Base-by-base conservation (phyloP, 176 grass and related monocot species). In the Saccharum spontaneum region DNA sequence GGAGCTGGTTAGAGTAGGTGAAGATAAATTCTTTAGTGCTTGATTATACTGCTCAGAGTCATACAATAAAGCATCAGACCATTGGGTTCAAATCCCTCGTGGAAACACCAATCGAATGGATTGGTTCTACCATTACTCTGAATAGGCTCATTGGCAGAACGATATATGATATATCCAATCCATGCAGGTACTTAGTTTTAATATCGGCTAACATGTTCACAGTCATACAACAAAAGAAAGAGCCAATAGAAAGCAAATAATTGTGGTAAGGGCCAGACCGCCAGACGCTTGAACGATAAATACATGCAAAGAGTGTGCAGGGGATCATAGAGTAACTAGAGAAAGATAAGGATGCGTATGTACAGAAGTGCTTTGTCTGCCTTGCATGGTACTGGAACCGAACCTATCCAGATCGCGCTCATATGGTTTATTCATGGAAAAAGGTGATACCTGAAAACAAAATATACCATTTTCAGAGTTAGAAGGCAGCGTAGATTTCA, bases 401-500 rank as follows among this genome's bases (percentile, higher is more conserved):
- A 41, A 74, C 17, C 17, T 28, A 28, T 28, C 28, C 28, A 28
- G 48, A 60, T 48, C 62, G 57, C 15, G 10, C 20, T 79, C 68
- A 90, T 49, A 61, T 10, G 3, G 48, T 28, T 73, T 79, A 83
- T 18, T 31, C 74, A 79, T 11, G 46, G 60, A 87, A 87, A 30
- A 73, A 90, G 79, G 30, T 75, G 84, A 61, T 75, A 79, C 84
- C 88, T 87, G 31, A 38, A 78, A 67, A 55, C 4, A 79, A 36
- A 83, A 45, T 48, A n/a, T 37, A 59, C 26, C 31, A 48, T n/a
- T 55, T 67, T 26, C 48, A 23, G 44, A 67, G 33, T 68, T 67
- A 23, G 7, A 49, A 43, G 22, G 46, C 41, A 75, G 2, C 6
- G 3, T 2, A 41, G 31, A 77, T 76, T 77, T 77, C 72, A 82